Conservation (phyloP, 1,284 basidiomycete genomes). For the Apiotrichum brassicae region DNA sequence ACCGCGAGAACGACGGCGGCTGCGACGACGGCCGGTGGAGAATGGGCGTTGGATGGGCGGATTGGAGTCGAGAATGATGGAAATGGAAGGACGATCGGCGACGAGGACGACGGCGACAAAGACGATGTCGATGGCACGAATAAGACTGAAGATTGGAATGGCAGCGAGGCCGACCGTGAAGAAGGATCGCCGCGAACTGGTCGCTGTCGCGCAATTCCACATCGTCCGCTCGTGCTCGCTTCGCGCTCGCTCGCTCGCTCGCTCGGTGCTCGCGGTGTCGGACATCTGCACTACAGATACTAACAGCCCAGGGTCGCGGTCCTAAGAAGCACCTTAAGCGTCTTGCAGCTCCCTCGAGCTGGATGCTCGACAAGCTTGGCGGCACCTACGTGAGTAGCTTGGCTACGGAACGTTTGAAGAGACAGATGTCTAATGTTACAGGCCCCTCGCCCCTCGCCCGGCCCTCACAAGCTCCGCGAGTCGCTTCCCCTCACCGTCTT, state of each 20-base stretch:
- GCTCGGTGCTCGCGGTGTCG: neutral
- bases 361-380: slow-evolving; percentile 99
- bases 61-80: neutral
- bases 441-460: slow-evolving; percentile 91
- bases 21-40: too few relatives aligned
- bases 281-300: neutral
- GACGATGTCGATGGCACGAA: too few relatives aligned
- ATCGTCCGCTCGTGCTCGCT: too few relatives aligned
- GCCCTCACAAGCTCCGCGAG: slow-evolving; percentile 98
- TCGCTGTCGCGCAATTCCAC: too few relatives aligned
- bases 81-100: neutral
- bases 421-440: slow-evolving; percentile 46
- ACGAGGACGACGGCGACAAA: too few relatives aligned
- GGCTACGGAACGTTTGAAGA: slow-evolving; percentile 3
- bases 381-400: slow-evolving; percentile 67
- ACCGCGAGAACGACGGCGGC: neutral
- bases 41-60: too few relatives aligned
- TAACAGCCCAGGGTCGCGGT: slow-evolving; percentile 71
- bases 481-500: slow-evolving; percentile 90
- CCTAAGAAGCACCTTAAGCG: slow-evolving; percentile 99
- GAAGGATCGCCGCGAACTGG: too few relatives aligned
- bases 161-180: too few relatives aligned
- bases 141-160: too few relatives aligned
- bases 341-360: slow-evolving; percentile 92
- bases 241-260: too few relatives aligned